Percentiles rank a stretch among this genome's conserved stretches.
Conservation (phyloP, 2,329 filamentous ascomycete species). For the Geosmithia flava region DNA sequence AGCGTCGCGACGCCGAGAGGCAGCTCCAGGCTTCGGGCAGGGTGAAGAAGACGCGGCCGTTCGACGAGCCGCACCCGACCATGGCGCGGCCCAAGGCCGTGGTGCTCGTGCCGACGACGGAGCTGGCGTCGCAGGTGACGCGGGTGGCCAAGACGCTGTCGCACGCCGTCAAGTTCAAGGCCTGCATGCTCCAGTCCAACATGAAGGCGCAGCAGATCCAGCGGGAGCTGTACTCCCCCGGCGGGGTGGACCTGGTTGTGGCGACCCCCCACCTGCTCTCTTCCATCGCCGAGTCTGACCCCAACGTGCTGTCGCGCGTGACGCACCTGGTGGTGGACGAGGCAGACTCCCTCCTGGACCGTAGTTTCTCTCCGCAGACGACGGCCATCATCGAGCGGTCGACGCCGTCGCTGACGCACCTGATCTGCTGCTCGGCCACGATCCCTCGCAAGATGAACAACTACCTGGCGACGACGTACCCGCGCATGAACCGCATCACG, state of each 20-base stretch:
- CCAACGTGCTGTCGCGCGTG: constrained; percentile 85
- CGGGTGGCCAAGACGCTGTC: constrained; percentile 69
- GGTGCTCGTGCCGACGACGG: constrained; percentile 82
- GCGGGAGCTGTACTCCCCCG: constrained; percentile 66
- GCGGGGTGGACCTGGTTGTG: constrained; percentile 75
- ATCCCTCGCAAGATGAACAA: constrained; percentile 84
- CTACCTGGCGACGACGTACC: constrained; percentile 71
- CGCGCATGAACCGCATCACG: constrained; percentile 69
- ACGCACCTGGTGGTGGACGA: constrained; percentile 85
- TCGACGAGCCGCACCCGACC: constrained; percentile 59
- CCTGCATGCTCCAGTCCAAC: constrained; percentile 68
- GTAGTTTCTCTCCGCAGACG: constrained; percentile 78
- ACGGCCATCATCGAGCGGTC: constrained; percentile 71
- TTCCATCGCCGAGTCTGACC: constrained; percentile 79
- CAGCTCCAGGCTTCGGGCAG: constrained; percentile 39
- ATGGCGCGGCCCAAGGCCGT: constrained; percentile 72
- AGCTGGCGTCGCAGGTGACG: constrained; percentile 82
- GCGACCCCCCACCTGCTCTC: constrained; percentile 81
- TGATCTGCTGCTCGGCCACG: constrained; percentile 90
- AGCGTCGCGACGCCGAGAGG: constrained; percentile 41
- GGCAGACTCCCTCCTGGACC: constrained; percentile 90
- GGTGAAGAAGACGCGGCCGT: constrained; percentile 49
- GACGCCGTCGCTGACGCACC: constrained; percentile 68
- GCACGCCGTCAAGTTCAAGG: constrained; percentile 77
- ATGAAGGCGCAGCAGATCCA: constrained; percentile 70